Evolutionary conservation across 2,329 filamentous ascomycete genomes (phyloP), one percentile per base, ranked within the genome.

Genomic region (Purpureocillium lavendulum): DNA sequence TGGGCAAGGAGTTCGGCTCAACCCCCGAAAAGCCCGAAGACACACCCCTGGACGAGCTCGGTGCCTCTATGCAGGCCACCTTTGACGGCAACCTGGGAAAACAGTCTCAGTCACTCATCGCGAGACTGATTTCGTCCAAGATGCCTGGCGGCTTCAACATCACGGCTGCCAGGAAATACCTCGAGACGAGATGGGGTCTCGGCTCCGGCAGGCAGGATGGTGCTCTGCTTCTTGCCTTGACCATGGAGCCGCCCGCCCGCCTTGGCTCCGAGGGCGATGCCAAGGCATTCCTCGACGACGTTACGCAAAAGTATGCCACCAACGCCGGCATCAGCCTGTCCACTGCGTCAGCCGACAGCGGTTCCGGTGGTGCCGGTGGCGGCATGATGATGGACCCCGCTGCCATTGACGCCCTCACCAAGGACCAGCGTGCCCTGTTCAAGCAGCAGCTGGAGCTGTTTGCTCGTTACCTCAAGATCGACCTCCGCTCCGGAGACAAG

Each of bases 351-450:
- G 77, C 83, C 38, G 83, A 82, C 44, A 87, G 87, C 47, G 77
- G 76, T 45, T 84, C 80, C 40, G 84, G 75, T 45, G 83, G 77
- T 44, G 77, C 72, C 41, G 77, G 73, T 40, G 84, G 77, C 49
- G 90, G 89, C 58, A 97, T 98, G 92, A 95, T 98, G 87, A 97
- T 98, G 89, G 92, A 98, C 56, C 92, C 92, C 8, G 92, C 90
- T 30, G 92, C 92, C 39, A 83, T 98, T 48, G 92, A 98, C 60
- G 92, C 92, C 12, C 74, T 98, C 39, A 98, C 92, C 56, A 97
- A 97, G 64, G 92, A 97, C 57, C 92, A 98, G 65, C 81, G 84
- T 47, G 84, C 87, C 18, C 74, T 98, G 1, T 97, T 97, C 80
- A 97, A 97, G 75, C 90, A 98, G 60, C 92, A 98, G 61, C 77